Conservation (phyloP, 176 grass and related monocot species). For the Juncus effusus region DNA sequence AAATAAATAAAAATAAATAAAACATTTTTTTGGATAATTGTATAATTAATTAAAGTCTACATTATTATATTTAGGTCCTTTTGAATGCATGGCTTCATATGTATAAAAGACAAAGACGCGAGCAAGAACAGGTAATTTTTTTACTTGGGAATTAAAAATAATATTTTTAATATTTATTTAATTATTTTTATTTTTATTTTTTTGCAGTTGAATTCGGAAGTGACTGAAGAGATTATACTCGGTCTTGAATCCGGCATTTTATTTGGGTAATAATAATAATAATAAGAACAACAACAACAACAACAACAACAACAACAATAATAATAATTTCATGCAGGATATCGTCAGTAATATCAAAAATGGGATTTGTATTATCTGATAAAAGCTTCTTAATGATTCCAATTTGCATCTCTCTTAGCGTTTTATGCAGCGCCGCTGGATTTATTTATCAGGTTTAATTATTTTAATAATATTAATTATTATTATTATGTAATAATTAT, state of each 20-base stretch:
- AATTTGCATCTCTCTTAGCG: constrained; percentile 69
- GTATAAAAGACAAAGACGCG: constrained; percentile 81
- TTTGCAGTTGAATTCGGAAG: constrained; percentile 72
- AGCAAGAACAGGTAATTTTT: constrained; percentile 72
- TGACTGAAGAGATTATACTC: constrained; percentile 86
- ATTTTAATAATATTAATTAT: constrained; percentile 18
- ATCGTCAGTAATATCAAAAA: constrained; percentile 97
- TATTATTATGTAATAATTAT: neutral
- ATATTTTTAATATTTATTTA: constrained; percentile 16
- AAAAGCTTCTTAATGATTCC: constrained; percentile 86
- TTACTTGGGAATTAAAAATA: neutral
- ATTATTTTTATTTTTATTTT: constrained; percentile 27
- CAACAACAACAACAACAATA: no score
- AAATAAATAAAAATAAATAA: no score
- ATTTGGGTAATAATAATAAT: constrained; percentile 61
- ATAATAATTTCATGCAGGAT: constrained; percentile 41
- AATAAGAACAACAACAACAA: no score
- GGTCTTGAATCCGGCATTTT: constrained; percentile 96
- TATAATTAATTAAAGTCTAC: constrained; percentile 14
- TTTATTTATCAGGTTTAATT: constrained; percentile 93
- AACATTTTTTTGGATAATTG: constrained; percentile 13
- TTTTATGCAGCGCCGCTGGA: constrained; percentile 78
- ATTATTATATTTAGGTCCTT: constrained; percentile 35
- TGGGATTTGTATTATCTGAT: constrained; percentile 90
- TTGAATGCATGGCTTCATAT: constrained; percentile 91